Base-by-base conservation (phyloP, 495 filamentous ascomycete species). In the Penicillium malachiteum region DNA sequence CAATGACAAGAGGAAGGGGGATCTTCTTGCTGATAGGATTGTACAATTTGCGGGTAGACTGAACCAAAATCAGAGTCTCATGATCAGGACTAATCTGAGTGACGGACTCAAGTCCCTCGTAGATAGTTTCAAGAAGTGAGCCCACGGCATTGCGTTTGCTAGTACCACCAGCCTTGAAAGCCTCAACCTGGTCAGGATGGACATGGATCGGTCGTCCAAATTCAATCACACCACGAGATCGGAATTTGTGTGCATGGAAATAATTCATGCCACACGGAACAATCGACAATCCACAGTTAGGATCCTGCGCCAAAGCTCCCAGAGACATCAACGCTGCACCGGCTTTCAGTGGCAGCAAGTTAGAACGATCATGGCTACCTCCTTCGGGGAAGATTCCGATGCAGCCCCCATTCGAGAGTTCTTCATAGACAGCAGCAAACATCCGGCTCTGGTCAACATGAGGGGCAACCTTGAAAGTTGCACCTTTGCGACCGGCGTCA, bases 251-350 rank as follows among this genome's bases (percentile, higher is more conserved):
- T 5, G 94, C 88, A 72, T 98, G 94, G 74, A 98, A 98, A 71
- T 98, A 98, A 65, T 98, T 98, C 94, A 97, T 97, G 50, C 94
- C 94, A 44, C 91, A 93, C 11, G 94, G 94, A 16, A 98, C 87
- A 60, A 98, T 97, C 63, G 89, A 93, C 54, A 98, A 69, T 5
- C 87, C 91, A 61, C 88, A 96, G 57, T 92, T 78, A 1, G 92
- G 93, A 49, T 90, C 81, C 38, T 87, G 84, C 14, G 89, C 89
- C 31, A 98, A 77, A 1, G 93, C 88, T n/a, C 92, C 94, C 48
- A 98, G 83, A 12, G 94, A 93, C 92, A 98, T 98, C 58, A 98
- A 89, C 35, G 94, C 94, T 38, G 97, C 90, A 63, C 94, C 94
- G 61, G 93, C 94, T 81, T 98, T 98, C 48, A 98, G 75, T 8